Conservation (phyloP, 2,329 filamentous ascomycete genomes). For the Hypoxylon sp. region DNA sequence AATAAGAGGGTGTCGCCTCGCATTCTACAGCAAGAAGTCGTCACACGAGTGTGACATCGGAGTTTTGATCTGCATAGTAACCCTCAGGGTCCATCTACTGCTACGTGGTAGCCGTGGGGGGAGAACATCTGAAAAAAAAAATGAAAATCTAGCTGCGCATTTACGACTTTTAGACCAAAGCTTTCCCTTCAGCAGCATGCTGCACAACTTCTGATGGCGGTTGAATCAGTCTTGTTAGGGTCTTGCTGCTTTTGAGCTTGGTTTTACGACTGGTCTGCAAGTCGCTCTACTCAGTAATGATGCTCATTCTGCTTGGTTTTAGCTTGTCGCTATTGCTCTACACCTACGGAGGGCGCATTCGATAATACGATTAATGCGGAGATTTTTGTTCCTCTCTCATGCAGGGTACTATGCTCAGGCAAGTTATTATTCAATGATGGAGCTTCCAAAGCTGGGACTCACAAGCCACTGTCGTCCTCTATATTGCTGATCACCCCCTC, state of each 20-base stretch:
- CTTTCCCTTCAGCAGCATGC: slow-evolving; percentile 16
- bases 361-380: slow-evolving; percentile 21
- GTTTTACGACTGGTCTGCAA: slow-evolving; percentile 40
- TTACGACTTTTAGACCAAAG: slow-evolving; percentile 12
- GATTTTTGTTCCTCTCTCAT: slow-evolving; percentile 14
- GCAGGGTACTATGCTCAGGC: slow-evolving; percentile 1
- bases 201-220: slow-evolving; percentile 19
- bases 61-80: slow-evolving; percentile 41
- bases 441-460: slow-evolving; percentile 16
- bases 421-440: slow-evolving; percentile 20
- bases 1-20: slow-evolving; percentile 37
- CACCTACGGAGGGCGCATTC: slow-evolving; percentile 30
- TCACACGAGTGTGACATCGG: slow-evolving; percentile 42
- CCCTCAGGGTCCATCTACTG: slow-evolving; percentile 33
- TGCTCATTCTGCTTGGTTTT: slow-evolving; percentile 26
- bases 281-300: slow-evolving; percentile 41
- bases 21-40: slow-evolving; percentile 37
- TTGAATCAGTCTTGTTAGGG: slow-evolving; percentile 26
- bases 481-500: slow-evolving; percentile 29
- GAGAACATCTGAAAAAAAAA: slow-evolving; percentile 18
- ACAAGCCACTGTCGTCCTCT: slow-evolving; percentile 16
- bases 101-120: slow-evolving; percentile 26
- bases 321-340: slow-evolving; percentile 20
- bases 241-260: slow-evolving; percentile 28
- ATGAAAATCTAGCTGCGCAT: slow-evolving; percentile 15